phyloP scores from a whole-genome alignment of 257 asterid genomes.

The Solanum medicagineum region DNA sequence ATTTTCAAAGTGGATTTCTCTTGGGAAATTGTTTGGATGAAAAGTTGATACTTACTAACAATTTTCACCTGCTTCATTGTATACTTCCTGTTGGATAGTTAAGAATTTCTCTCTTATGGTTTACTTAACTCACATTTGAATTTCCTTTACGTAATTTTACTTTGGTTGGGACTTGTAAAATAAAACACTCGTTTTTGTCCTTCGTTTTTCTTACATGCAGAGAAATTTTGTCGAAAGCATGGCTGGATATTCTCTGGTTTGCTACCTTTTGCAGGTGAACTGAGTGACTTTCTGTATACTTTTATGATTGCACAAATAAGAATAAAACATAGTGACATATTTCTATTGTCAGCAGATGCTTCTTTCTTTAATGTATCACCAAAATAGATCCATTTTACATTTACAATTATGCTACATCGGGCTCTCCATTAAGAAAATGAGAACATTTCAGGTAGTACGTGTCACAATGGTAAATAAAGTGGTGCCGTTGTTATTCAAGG shows the following conservation, averaged over 20 bases:
- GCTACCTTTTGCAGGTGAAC: constrained; percentile 81
- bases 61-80: neutral
- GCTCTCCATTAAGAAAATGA: neutral
- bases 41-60: neutral
- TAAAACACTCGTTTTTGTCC: neutral
- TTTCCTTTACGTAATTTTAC: neutral
- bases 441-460: neutral
- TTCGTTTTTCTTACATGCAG: constrained; percentile 15
- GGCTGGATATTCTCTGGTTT: constrained; percentile 98
- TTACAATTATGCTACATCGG: neutral
- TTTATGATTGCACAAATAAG: neutral
- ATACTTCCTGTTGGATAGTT: neutral
- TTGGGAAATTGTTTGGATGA: neutral
- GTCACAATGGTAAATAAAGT: neutral
- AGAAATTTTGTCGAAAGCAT: constrained; percentile 97
- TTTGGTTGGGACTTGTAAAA: neutral
- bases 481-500: neutral
- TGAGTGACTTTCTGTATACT: neutral
- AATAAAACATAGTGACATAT: neutral
- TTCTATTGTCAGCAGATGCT: neutral
- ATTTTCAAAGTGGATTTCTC: neutral
- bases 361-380: neutral
- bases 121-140: neutral
- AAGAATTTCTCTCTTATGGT: neutral
- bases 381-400: neutral